A percentile compares a stretch with the other conserved stretches of the same genome.
These are phyloP conservation scores for Saturnispora sekii DNA, from an alignment of 805 yeast species.

Conservation along the genomic window DNA sequence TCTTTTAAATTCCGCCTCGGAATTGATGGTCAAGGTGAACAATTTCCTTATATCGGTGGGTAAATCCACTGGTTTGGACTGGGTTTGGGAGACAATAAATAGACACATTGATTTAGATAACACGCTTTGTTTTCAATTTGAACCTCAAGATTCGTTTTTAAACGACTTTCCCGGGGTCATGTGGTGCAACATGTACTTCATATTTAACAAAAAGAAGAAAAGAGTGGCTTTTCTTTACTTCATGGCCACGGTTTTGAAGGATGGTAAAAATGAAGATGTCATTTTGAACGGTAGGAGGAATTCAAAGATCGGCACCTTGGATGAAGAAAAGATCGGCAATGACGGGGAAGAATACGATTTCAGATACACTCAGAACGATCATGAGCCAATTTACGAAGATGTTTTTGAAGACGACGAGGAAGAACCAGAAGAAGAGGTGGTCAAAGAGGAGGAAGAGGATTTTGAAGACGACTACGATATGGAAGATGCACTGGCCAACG, in stretches of 20 bases:
- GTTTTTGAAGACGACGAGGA: constrained; percentile 31
- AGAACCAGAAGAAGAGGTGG: constrained; percentile 29
- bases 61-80: constrained; percentile 39
- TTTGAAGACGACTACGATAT: constrained; percentile 31
- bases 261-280: constrained; percentile 2
- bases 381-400: constrained; percentile 23
- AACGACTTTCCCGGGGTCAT: constrained; percentile 52
- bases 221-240: constrained; percentile 82
- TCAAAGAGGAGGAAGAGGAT: constrained; percentile 34
- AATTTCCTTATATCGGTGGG: constrained; percentile 65
- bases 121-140: constrained; percentile 56
- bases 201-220: constrained; percentile 83
- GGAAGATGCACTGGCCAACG: constrained; percentile 23
- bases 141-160: constrained; percentile 51
- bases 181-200: constrained; percentile 84
- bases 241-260: constrained; percentile 33
- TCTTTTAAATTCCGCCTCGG: constrained; percentile 40
- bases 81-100: constrained; percentile 86
- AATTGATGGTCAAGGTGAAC: constrained; percentile 58
- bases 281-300: constrained; percentile 20
- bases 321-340: constrained; percentile 24
- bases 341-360: constrained; percentile 30
- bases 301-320: constrained; percentile 24
- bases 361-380: constrained; percentile 20
- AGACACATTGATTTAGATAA: constrained; percentile 66